These are phyloP conservation scores for Apiospora koreana DNA, from an alignment of 2,329 filamentous ascomycete genomes.

Conservation along the genomic window DNA sequence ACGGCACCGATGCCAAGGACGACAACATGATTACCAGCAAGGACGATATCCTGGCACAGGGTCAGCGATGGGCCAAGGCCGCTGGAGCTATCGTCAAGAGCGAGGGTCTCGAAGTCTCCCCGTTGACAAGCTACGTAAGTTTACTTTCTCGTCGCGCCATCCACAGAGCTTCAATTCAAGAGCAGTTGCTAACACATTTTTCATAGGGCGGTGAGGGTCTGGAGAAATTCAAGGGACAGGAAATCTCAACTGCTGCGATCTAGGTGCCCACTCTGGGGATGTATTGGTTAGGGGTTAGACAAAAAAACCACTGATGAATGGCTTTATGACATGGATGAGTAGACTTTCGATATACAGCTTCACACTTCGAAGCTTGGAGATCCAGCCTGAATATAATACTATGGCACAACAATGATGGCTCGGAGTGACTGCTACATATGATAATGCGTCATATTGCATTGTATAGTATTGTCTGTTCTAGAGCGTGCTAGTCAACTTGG, in stretches of 20 bases:
- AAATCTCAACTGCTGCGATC: constrained; percentile 27
- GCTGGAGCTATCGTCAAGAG: constrained; percentile 75
- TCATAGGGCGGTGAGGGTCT: constrained; percentile 63
- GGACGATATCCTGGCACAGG: constrained; percentile 86
- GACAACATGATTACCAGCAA: constrained; percentile 95
- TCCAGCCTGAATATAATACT: background rate
- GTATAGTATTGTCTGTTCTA: background rate
- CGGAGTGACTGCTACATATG: background rate
- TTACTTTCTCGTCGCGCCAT: background rate
- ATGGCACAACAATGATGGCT: background rate
- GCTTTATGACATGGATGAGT: background rate
- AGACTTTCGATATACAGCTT: background rate
- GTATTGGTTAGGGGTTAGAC: background rate
- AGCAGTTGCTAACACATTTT: constrained; percentile 20
- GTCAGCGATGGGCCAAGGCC: constrained; percentile 79
- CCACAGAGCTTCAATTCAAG: background rate
- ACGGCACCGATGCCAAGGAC: constrained; percentile 56
- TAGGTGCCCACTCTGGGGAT: constrained; percentile 13
- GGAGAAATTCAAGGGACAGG: constrained; percentile 53
- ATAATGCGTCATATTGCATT: background rate
- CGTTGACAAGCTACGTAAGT: constrained; percentile 93
- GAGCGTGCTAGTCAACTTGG: background rate
- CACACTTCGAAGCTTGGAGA: background rate
- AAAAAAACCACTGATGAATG: background rate
- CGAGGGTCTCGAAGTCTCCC: constrained; percentile 84